phyloP scores from a whole-genome alignment of 2,329 filamentous ascomycete genomes.

The Diaporthe ampelina region DNA sequence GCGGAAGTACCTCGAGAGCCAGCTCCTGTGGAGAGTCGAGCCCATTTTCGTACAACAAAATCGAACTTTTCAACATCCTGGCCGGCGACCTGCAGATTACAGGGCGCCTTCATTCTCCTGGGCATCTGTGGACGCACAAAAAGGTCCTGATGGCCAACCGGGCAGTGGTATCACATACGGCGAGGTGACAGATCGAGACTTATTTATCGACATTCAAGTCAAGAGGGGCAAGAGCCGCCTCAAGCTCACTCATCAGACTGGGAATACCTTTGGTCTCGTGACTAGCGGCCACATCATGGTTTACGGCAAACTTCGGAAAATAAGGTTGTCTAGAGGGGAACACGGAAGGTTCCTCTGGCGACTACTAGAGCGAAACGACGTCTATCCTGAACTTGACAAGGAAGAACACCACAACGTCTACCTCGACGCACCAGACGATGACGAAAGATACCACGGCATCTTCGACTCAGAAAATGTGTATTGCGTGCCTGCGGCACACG shows the following conservation, averaged over 20 bases:
- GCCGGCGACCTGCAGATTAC: too few relatives aligned
- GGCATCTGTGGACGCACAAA: constrained; percentile 31
- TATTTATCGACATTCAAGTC: too few relatives aligned
- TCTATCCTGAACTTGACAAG: neutral
- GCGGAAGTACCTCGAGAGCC: constrained; percentile 13
- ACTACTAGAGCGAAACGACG: neutral
- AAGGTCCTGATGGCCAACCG: neutral
- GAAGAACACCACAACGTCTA: constrained; percentile 23
- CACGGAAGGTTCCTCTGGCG: neutral
- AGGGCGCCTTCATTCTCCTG: constrained; percentile 36
- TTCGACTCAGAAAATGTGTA: neutral
- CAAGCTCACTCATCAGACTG: too few relatives aligned
- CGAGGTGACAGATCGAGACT: constrained; percentile 8
- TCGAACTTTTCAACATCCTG: too few relatives aligned
- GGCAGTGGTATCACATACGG: constrained; percentile 16
- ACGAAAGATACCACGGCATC: neutral
- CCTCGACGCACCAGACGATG: constrained; percentile 5
- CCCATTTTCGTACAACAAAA: too few relatives aligned
- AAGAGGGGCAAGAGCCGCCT: too few relatives aligned
- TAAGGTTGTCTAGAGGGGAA: neutral
- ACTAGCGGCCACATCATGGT: constrained; percentile 7
- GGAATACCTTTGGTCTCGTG: constrained; percentile 5
- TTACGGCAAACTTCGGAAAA: neutral
- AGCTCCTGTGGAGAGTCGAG: constrained; percentile 32
- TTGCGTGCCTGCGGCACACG: constrained; percentile 14